Evolutionary conservation across 2,329 filamentous ascomycete genomes (phyloP), one percentile per base, ranked within the genome.

Genomic region (Dactylellina drechsleri): DNA sequence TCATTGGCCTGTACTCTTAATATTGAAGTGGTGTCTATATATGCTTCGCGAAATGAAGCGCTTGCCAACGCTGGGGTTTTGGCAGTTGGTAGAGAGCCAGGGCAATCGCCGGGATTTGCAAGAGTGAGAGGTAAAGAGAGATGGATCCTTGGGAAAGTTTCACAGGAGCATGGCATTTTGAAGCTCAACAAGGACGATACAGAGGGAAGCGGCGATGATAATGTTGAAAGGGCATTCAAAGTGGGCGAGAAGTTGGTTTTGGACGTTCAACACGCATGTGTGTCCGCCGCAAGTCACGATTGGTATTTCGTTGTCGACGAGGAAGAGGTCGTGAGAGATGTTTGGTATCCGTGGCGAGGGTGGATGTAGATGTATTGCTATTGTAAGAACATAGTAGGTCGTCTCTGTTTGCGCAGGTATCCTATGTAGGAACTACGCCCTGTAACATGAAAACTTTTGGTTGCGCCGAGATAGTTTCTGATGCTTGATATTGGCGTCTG

Each of bases 201-300:
- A 80, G 12, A 65, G 26, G 23, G 36, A 13, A 82, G 84, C 45
- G 85, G 84, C 0, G 65, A 80, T 0, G 77, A 77, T 28, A 49
- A 66, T 16, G 61, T 62, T 40, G 66, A 71, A 20, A 81, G 83
- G 10, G 81, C 83, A n/a, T 81, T 85, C 56, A 77, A 81, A 1
- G 83, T 92, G 36, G 91, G 91, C 0, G 86, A 92, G 79, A 87
- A 88, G 79, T 82, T 93, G 26, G 84, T 88, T 68, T 83, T 94
- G 6, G 93, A 90, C 88, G 91, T 91, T 0, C 94, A 94, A 78
- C 92, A 95, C 82, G 88, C 91, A 41, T 95, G 92, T 80, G 90
- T 94, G 78, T 87, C 91, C 0, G 89, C 90, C 0, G 89, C 88
- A 0, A 87, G 87, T 28, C 91, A 89, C 82, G 88, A 86, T 1